These are phyloP conservation scores for Ogataea wickerhamii DNA, from an alignment of 805 yeast genomes.

Conservation along the genomic window DNA sequence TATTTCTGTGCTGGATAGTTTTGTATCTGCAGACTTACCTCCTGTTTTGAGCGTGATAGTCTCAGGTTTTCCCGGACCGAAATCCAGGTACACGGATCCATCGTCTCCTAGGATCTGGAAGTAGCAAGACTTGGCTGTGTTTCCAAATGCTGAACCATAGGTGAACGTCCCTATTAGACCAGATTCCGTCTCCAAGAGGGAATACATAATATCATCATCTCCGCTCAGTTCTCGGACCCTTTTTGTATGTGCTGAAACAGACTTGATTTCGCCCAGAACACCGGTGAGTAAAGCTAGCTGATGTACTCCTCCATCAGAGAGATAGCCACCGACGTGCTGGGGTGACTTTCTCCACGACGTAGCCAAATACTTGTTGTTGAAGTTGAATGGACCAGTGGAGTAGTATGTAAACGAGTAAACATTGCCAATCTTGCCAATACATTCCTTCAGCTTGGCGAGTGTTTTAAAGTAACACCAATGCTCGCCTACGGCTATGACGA, in stretches of 20 bases:
- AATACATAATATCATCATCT: slow-evolving; percentile 72
- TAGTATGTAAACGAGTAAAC: slow-evolving; percentile 66
- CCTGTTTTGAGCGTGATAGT: slow-evolving; percentile 41
- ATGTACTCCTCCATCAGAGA: slow-evolving; percentile 96
- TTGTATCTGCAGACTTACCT: slow-evolving; percentile 55
- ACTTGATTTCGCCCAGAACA: slow-evolving; percentile 68
- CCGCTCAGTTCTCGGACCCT: slow-evolving; percentile 80
- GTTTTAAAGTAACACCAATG: slow-evolving; percentile 77
- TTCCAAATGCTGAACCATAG: slow-evolving; percentile 85
- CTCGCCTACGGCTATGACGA: slow-evolving; percentile 77
- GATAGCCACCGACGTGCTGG: slow-evolving; percentile 87
- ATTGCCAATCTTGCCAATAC: slow-evolving; percentile 70
- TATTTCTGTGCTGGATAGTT: slow-evolving; percentile 31
- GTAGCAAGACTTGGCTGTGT: slow-evolving; percentile 62
- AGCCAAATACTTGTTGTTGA: slow-evolving; percentile 53
- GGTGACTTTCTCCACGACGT: slow-evolving; percentile 90
- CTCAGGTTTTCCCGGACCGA: slow-evolving; percentile 46
- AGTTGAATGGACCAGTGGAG: slow-evolving; percentile 70
- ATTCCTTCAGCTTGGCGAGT: slow-evolving; percentile 50
- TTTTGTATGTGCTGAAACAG: slow-evolving; percentile 70
- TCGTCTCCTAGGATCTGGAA: slow-evolving; percentile 74
- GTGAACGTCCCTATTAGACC: slow-evolving; percentile 77
- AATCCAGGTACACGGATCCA: slow-evolving; percentile 71
- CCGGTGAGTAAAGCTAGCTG: slow-evolving; percentile 85
- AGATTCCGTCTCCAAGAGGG: slow-evolving; percentile 60